These are phyloP conservation scores for Coniochaeta sp. DNA, from an alignment of 2,329 filamentous ascomycete species.

Conservation along the genomic window DNA sequence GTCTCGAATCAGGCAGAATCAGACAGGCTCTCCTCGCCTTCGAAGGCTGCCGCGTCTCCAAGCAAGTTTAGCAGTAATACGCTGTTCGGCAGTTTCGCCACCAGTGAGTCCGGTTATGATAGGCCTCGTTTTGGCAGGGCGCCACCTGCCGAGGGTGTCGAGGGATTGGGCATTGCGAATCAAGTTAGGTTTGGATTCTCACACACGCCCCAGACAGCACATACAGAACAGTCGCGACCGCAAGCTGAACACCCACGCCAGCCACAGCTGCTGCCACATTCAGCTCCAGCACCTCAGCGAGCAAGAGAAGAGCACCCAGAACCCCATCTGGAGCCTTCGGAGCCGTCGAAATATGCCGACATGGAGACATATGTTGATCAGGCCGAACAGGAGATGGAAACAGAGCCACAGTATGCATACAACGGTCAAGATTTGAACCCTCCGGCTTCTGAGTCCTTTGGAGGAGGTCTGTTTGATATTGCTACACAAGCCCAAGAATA, in stretches of 20 bases:
- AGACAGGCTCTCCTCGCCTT: too few species aligned
- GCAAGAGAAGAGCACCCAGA: slow-evolving; percentile 10
- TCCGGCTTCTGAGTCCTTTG: slow-evolving; percentile 8
- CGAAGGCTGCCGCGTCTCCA: neutral
- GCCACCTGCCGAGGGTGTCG: slow-evolving; percentile 5
- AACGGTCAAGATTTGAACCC: slow-evolving; percentile 3
- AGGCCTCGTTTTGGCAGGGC: slow-evolving; percentile 11
- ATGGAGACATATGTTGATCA: slow-evolving; percentile 8
- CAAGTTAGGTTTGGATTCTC: slow-evolving; percentile 21
- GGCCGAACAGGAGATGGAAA: slow-evolving; percentile 8
- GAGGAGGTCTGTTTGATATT: slow-evolving; percentile 12
- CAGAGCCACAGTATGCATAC: slow-evolving; percentile 5
- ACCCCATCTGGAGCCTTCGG: slow-evolving; percentile 10
- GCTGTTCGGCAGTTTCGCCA: slow-evolving; percentile 8
- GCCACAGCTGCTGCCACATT: neutral
- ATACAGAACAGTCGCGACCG: neutral
- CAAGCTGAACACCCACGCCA: neutral
- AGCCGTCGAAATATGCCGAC: slow-evolving; percentile 8
- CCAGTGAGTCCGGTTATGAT: slow-evolving; percentile 8
- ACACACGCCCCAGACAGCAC: slow-evolving; percentile 9
- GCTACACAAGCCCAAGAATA: slow-evolving; percentile 11
- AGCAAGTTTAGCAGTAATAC: neutral
- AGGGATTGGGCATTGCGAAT: slow-evolving; percentile 12
- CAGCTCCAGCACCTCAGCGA: neutral
- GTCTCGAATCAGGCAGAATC: neutral